These are phyloP conservation scores for Tilletia caries DNA, from an alignment of 1,284 basidiomycete species.

Conservation along the genomic window DNA sequence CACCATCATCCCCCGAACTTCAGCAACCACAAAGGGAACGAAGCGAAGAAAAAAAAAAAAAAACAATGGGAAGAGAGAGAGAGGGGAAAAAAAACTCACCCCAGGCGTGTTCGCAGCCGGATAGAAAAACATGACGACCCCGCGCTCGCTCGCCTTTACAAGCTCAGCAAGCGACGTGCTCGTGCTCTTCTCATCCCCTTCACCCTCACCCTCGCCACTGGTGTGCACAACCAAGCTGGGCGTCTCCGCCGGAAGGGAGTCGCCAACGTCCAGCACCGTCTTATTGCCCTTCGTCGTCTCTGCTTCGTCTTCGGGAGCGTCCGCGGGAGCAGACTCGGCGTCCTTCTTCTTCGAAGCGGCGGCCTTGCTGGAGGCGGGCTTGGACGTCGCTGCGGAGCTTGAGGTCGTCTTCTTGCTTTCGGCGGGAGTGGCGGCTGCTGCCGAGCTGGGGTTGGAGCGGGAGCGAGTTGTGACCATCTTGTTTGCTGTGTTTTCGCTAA, in stretches of 20 bases:
- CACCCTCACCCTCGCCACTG: too few relatives aligned
- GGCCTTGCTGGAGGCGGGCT: not conserved
- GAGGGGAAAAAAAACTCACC: not conserved
- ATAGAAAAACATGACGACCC: slow-evolving; percentile 9
- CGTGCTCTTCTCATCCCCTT: not conserved
- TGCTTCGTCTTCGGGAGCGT: not conserved
- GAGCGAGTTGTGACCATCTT: not conserved
- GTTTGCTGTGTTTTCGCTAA: not conserved
- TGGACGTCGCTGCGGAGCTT: not conserved
- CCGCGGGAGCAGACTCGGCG: too few relatives aligned
- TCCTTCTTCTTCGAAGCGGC: not conserved
- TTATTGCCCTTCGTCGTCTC: not conserved
- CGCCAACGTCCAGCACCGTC: not conserved
- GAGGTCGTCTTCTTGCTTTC: not conserved
- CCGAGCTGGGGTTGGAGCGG: not conserved
- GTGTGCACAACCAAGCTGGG: not conserved
- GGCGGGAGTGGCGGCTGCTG: not conserved
- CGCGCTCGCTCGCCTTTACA: not conserved
- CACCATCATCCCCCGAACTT: not conserved
- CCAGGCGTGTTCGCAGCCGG: slow-evolving; percentile 9
- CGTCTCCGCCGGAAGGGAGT: not conserved
- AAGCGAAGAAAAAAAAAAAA: not conserved
- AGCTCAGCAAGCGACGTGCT: not conserved
- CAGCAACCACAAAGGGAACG: not conserved
- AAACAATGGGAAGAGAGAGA: too few relatives aligned